Evolutionary conservation across 2,329 filamentous ascomycete species (phyloP), one percentile per base, ranked within the genome.

Genomic region (Fusarium euwallaceae): DNA sequence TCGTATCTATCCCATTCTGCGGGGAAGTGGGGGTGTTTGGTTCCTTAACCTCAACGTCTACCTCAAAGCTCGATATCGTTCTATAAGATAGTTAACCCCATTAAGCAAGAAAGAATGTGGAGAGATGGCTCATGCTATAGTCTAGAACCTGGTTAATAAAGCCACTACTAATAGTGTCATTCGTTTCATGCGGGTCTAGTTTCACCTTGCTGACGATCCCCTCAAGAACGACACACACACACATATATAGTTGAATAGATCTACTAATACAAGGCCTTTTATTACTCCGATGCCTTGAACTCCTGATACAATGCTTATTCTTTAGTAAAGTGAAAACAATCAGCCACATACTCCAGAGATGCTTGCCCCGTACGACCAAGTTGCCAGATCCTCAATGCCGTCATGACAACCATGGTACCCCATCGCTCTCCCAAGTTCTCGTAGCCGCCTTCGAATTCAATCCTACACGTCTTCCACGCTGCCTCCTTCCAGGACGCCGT

Each of bases 381-480:
- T 45, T 74, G 72, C 72, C 72, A 74, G 61, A 74, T 74, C 6
- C 72, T 62, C 61, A 74, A 37, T n/a, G 72, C 72, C 60, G 72
- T 72, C 69, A 74, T 74, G 10, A 69, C 17, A 45, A 74, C 72
- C 72, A 74, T 74, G 3, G 72, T 72, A 56, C 64, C 68, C 72
- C 72, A 74, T n/a, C 72, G 58, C 17, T 72, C 51, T 22, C 72
- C 72, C n/a, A 66, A 32, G 29, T 51, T 61, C 43, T 69, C 58
- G n/a, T 69, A 69, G 1, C 67, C 71, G 20, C 72, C 72, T 20
- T 64, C 72, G 20, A 74, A 72, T 37, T 75, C 72, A 36, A 74
- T 74, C 12, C 69, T 74, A 29, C 72, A 74, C 16, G 72, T 75
- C 37, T 74, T 74, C 72, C 72, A 74, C 27, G 72, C 72, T 16